A percentile compares a stretch with the other conserved stretches of the same genome.
These are phyloP conservation scores for Pluteus cervinus DNA, from an alignment of 768 basidiomycete species.

Conservation along the genomic window DNA sequence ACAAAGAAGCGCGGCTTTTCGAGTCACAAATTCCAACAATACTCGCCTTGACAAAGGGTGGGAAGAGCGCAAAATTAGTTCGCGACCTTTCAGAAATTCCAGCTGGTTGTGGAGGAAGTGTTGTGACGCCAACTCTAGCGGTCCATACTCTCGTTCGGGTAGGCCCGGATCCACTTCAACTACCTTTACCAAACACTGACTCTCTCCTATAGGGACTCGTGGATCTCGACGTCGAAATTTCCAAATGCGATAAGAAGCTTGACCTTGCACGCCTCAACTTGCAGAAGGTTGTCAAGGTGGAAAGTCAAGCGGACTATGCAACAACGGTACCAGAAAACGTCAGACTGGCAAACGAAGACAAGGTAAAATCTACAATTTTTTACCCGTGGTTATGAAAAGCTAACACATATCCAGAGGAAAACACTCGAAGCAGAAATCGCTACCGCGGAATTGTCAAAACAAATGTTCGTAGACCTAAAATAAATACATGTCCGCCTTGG, in stretches of 20 bases:
- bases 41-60: constrained; percentile 80
- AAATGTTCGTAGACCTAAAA: constrained; percentile 10
- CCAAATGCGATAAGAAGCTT: constrained; percentile 88
- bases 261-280: constrained; percentile 62
- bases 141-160: constrained; percentile 86
- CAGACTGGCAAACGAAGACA: constrained; percentile 68
- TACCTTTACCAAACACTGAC: not conserved
- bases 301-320: constrained; percentile 71
- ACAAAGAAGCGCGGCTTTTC: constrained; percentile 61
- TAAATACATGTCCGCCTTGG: too few relatives aligned
- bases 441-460: constrained; percentile 8
- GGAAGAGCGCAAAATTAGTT: constrained; percentile 69
- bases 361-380: constrained; percentile 42
- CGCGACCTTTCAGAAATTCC: constrained; percentile 65
- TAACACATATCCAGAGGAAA: constrained; percentile 45
- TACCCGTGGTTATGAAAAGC: not conserved
- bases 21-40: constrained; percentile 72
- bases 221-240: constrained; percentile 81
- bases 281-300: constrained; percentile 71
- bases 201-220: constrained; percentile 68
- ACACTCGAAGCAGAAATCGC: constrained; percentile 65
- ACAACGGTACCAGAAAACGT: constrained; percentile 77
- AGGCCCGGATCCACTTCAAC: constrained; percentile 15
- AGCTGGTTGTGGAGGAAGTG: constrained; percentile 79
- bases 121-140: constrained; percentile 68